phyloP scores from a whole-genome alignment of 768 basidiomycete species.

The Pholiota microspora region DNA sequence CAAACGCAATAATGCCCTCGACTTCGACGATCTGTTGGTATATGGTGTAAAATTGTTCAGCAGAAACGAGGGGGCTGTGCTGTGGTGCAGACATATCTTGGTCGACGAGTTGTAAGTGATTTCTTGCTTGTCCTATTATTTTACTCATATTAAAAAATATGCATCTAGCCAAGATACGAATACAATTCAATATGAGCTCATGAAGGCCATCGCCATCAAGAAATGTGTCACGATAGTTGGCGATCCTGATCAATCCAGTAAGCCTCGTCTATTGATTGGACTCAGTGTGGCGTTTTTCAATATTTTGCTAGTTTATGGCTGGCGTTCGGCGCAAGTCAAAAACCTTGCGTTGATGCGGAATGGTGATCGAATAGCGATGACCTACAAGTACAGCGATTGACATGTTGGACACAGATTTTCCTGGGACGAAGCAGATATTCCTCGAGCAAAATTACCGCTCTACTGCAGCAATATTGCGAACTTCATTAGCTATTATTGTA shows the following conservation, averaged over 20 bases:
- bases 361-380: constrained; percentile 35
- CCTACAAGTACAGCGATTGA: neutral
- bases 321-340: constrained; percentile 78
- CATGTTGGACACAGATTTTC: constrained; percentile 51
- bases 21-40: constrained; percentile 85
- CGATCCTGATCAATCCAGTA: constrained; percentile 89
- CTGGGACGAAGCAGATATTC: constrained; percentile 61
- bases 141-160: neutral
- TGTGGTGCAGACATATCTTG: constrained; percentile 67
- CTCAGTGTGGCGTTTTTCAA: neutral
- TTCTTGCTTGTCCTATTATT: neutral
- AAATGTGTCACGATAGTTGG: constrained; percentile 78
- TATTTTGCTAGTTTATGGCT: constrained; percentile 64
- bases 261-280: neutral
- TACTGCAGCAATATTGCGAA: constrained; percentile 68
- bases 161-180: constrained; percentile 75
- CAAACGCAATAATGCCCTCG: constrained; percentile 64
- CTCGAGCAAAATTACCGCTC: constrained; percentile 89
- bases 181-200: constrained; percentile 75
- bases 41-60: constrained; percentile 68
- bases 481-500: constrained; percentile 75
- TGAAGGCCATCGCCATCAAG: constrained; percentile 59
- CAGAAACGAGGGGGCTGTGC: constrained; percentile 42
- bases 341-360: constrained; percentile 72
- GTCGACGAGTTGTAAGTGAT: constrained; percentile 80